Conservation (phyloP, 2,329 filamentous ascomycete genomes). For the Cercospora zeae-maydis region DNA sequence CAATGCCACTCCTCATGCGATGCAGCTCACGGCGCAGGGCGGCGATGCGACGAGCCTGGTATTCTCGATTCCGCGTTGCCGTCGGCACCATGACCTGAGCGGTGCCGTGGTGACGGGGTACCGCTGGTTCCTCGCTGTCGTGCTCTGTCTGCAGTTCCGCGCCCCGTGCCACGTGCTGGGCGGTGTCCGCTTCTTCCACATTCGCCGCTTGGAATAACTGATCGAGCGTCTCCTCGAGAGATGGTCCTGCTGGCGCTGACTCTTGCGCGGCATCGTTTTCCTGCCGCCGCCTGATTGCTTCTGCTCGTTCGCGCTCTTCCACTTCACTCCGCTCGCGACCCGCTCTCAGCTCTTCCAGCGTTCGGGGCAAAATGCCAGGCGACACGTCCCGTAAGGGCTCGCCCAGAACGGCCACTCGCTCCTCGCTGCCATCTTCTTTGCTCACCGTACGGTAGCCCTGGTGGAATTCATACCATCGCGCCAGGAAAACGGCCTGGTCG, state of each 20-base stretch:
- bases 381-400: conserved; percentile 47
- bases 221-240: conserved; percentile 37
- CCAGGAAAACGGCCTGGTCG: conserved; percentile 46
- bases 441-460: conserved; percentile 44
- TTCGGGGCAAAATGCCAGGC: conserved; percentile 47
- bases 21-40: conserved; percentile 38
- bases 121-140: neutral
- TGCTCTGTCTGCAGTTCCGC: neutral
- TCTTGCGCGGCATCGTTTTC: conserved; percentile 11
- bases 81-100: conserved; percentile 30
- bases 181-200: conserved; percentile 22
- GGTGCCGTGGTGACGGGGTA: conserved; percentile 23
- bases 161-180: neutral
- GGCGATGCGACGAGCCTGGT: conserved; percentile 36
- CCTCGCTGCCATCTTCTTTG: conserved; percentile 43
- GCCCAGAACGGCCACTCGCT: conserved; percentile 46
- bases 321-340: conserved; percentile 32
- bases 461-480: conserved; percentile 50
- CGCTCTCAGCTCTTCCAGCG: conserved; percentile 44
- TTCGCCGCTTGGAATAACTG: conserved; percentile 34
- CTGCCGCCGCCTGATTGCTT: conserved; percentile 4
- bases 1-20: conserved; percentile 39
- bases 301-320: conserved; percentile 24
- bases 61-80: conserved; percentile 34
- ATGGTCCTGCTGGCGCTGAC: conserved; percentile 13